Percentiles rank a stretch among this genome's conserved stretches.
Conservation (phyloP, 2,329 filamentous ascomycete genomes). For the Beauveria bassiana region DNA sequence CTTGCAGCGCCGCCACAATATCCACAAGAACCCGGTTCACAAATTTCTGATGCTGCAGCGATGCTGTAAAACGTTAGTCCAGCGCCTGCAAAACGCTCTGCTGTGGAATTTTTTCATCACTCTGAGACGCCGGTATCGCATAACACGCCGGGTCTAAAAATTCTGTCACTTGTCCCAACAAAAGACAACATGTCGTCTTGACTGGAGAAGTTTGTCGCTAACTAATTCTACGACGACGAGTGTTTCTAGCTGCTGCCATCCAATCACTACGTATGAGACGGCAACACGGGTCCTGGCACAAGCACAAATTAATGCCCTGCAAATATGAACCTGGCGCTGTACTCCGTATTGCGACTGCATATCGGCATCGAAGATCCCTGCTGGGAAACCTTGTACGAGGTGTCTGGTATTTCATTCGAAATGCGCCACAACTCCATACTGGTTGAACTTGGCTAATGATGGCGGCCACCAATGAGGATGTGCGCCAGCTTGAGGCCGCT, state of each 20-base stretch:
- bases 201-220: too few relatives aligned
- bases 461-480: not conserved
- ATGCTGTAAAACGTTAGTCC: conserved; percentile 10
- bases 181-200: not conserved
- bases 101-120: not conserved
- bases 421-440: not conserved
- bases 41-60: conserved; percentile 2
- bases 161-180: not conserved
- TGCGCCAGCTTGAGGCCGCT: not conserved
- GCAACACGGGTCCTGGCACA: not conserved
- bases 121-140: conserved; percentile 5
- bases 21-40: not conserved
- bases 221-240: not conserved
- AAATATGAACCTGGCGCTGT: not conserved
- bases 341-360: not conserved
- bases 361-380: conserved; percentile 1
- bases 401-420: not conserved
- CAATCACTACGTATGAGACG: too few relatives aligned
- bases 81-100: conserved; percentile 4
- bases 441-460: not conserved
- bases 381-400: not conserved
- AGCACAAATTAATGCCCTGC: not conserved
- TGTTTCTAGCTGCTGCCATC: not conserved
- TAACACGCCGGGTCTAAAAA: conserved; percentile 4
- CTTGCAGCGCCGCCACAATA: conserved; percentile 4